A percentile compares a stretch with the other conserved stretches of the same genome.
These are phyloP conservation scores for Podaxis mareebaensis DNA, from an alignment of 768 basidiomycete genomes.

Conservation along the genomic window DNA sequence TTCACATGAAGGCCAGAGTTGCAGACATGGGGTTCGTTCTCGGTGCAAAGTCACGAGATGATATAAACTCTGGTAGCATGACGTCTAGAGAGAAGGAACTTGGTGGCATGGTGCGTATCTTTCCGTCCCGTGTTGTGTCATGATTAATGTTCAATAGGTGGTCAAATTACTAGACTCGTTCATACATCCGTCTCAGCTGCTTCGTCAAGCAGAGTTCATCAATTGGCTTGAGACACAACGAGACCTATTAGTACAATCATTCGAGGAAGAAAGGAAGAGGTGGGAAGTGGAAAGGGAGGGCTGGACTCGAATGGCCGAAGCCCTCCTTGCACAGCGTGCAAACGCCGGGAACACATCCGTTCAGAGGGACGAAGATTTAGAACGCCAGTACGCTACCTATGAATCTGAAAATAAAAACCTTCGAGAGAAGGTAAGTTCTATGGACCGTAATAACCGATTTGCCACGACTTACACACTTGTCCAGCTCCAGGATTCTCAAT, in stretches of 20 bases:
- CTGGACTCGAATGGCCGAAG: slow-evolving; percentile 70
- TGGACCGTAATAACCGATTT: background rate
- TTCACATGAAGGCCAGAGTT: slow-evolving; percentile 47
- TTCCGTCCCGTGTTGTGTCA: slow-evolving; percentile 13
- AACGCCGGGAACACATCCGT: slow-evolving; percentile 29
- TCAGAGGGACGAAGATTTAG: slow-evolving; percentile 54
- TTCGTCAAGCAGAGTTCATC: slow-evolving; percentile 65
- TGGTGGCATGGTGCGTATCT: slow-evolving; percentile 51
- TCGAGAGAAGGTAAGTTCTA: slow-evolving; percentile 54
- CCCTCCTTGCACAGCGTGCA: slow-evolving; percentile 53
- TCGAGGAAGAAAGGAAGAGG: slow-evolving; percentile 57
- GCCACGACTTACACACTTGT: background rate
- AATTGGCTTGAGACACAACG: slow-evolving; percentile 55
- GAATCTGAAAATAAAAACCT: slow-evolving; percentile 65
- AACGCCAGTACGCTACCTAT: slow-evolving; percentile 47
- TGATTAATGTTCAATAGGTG: slow-evolving; percentile 34
- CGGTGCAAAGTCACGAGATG: slow-evolving; percentile 11
- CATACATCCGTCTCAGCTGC: slow-evolving; percentile 45
- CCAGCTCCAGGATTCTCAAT: slow-evolving; percentile 61
- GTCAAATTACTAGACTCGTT: slow-evolving; percentile 39
- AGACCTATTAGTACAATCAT: slow-evolving; percentile 52
- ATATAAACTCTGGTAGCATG: background rate
- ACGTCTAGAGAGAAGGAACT: slow-evolving; percentile 51
- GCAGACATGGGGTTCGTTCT: slow-evolving; percentile 39
- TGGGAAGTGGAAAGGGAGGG: slow-evolving; percentile 65